Percentiles rank a stretch among this genome's conserved stretches.
phyloP scores from a whole-genome alignment of 192 early-diverging fungal species.

The Chytriomyces sp. region DNA sequence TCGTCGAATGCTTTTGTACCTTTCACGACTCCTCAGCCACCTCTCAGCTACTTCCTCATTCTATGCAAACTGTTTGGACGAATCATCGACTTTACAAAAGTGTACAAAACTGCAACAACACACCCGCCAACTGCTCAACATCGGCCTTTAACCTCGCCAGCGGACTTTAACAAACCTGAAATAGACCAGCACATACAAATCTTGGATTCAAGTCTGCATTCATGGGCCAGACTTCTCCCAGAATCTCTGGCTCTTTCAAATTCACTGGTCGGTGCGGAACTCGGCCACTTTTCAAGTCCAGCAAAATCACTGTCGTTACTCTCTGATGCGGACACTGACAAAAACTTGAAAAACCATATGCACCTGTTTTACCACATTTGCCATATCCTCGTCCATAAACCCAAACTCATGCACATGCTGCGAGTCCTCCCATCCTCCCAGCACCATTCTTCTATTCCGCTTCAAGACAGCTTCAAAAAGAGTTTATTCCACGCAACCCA shows the following conservation, averaged over 20 bases:
- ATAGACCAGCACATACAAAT: constrained; percentile 43
- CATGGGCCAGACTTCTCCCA: constrained; percentile 47
- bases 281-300: background rate
- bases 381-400: constrained; percentile 49
- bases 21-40: constrained; percentile 28
- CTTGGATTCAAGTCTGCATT: constrained; percentile 45
- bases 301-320: background rate
- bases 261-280: background rate
- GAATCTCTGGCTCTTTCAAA: constrained; percentile 16
- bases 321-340: background rate
- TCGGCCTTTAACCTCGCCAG: background rate
- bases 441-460: constrained; percentile 12
- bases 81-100: constrained; percentile 47
- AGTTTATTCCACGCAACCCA: background rate
- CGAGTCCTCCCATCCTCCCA: constrained; percentile 4
- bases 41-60: constrained; percentile 44
- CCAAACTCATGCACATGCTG: constrained; percentile 43
- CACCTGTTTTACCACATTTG: constrained; percentile 50
- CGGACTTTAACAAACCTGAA: constrained; percentile 4
- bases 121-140: background rate
- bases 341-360: constrained; percentile 20
- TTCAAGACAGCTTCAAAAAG: background rate
- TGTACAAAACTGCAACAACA: constrained; percentile 25
- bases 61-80: constrained; percentile 54
- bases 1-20: constrained; percentile 45